A percentile compares a stretch with the other conserved stretches of the same genome.
Conservation (phyloP, 1,284 basidiomycete genomes). For the Hymenochaete sp. region DNA sequence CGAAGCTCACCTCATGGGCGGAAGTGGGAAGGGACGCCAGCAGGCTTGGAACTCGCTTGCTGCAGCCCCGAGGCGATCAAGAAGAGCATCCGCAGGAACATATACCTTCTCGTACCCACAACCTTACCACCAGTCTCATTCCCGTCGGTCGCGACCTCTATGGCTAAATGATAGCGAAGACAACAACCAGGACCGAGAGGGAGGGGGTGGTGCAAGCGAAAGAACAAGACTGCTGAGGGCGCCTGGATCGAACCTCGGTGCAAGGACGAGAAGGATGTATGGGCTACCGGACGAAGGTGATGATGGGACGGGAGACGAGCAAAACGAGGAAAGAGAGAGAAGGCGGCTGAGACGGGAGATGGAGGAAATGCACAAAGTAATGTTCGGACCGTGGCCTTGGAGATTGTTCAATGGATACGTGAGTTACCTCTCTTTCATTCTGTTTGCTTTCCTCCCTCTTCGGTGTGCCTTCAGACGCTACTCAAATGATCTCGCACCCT, state of each 20-base stretch:
- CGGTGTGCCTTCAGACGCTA: neutral
- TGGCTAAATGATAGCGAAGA: neutral
- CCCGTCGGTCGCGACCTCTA: neutral
- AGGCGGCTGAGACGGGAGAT: conserved; percentile 3
- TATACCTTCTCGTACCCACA: conserved; percentile 3
- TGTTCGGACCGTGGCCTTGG: conserved; percentile 61
- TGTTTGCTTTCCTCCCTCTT: neutral
- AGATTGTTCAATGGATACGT: conserved; percentile 61
- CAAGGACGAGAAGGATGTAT: conserved; percentile 4
- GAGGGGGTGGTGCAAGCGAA: conserved; percentile 1
- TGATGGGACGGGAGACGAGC: conserved; percentile 23
- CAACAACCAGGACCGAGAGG: neutral
- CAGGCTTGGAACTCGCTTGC: too few relatives aligned
- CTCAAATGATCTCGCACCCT: neutral
- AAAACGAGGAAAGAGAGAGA: conserved; percentile 26
- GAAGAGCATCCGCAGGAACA: conserved; percentile 22
- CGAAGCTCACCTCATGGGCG: conserved; percentile 44
- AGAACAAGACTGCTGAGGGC: conserved; percentile 8
- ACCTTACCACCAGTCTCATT: neutral
- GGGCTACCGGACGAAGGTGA: conserved; percentile 7
- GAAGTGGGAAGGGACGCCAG: conserved; percentile 36
- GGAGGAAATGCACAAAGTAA: conserved; percentile 32
- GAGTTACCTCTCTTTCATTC: conserved; percentile 26
- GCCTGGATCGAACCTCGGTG: conserved; percentile 10
- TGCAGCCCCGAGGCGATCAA: conserved; percentile 36